phyloP scores from a whole-genome alignment of 1,284 basidiomycete genomes.

The Flammula alnicola region DNA sequence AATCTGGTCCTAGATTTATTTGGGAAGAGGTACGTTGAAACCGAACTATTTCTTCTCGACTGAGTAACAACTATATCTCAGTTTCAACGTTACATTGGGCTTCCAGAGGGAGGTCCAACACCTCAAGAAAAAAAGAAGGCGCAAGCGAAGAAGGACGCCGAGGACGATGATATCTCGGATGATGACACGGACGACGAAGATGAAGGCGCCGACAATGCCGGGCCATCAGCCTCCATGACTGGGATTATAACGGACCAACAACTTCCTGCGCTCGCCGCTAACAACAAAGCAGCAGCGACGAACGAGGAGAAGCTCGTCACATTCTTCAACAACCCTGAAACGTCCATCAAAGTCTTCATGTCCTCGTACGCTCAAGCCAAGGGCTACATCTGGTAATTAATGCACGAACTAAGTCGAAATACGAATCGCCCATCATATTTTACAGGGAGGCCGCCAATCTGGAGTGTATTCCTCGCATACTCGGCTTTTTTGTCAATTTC shows the following conservation, averaged over 20 bases:
- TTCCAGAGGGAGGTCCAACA: conserved; percentile 15
- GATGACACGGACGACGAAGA: conserved; percentile 15
- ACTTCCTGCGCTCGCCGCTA: conserved; percentile 29
- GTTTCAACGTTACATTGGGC: conserved; percentile 27
- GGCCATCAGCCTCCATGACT: conserved; percentile 28
- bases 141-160: conserved; percentile 13
- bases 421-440: conserved; percentile 1
- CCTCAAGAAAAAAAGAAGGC: conserved; percentile 16
- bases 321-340: conserved; percentile 63
- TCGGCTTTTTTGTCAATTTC: conserved; percentile 64
- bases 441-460: conserved; percentile 48
- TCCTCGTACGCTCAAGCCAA: conserved; percentile 63
- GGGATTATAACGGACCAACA: conserved; percentile 32
- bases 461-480: conserved; percentile 53
- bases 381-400: conserved; percentile 62
- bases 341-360: conserved; percentile 58
- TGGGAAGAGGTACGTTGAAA: conserved; percentile 59
- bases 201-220: neutral
- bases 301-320: conserved; percentile 47
- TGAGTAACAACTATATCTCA: conserved; percentile 4
- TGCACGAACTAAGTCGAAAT: neutral
- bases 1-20: conserved; percentile 48
- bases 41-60: neutral
- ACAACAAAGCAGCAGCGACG: conserved; percentile 11
- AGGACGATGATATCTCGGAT: conserved; percentile 24